phyloP scores from a whole-genome alignment of 495 filamentous ascomycete species.

The Aspergillus hancockii region DNA sequence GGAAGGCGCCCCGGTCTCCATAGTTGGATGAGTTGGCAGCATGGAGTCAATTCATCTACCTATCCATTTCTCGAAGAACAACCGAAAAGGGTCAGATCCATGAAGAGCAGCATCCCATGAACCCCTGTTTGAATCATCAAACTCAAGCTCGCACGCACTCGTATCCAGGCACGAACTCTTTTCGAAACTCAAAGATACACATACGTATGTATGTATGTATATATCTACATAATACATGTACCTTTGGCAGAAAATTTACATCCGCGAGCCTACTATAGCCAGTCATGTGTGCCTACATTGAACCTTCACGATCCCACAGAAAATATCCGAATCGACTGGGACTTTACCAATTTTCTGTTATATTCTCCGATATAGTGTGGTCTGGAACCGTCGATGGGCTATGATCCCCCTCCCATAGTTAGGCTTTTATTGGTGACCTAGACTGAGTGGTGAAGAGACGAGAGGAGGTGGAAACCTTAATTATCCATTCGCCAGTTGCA shows the following conservation, averaged over 20 bases:
- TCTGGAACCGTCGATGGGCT: slow-evolving; percentile 15
- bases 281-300: background rate
- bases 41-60: slow-evolving; percentile 14
- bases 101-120: background rate
- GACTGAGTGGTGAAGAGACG: slow-evolving; percentile 9
- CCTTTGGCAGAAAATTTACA: background rate
- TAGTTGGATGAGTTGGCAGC: slow-evolving; percentile 19
- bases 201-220: background rate
- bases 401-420: slow-evolving; percentile 4
- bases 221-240: background rate
- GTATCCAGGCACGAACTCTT: slow-evolving; percentile 25
- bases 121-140: slow-evolving; percentile 18
- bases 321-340: slow-evolving; percentile 18
- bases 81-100: background rate
- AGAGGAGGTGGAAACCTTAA: slow-evolving; percentile 18
- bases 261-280: background rate
- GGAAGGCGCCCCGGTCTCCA: background rate
- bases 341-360: slow-evolving; percentile 16
- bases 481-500: slow-evolving; percentile 3
- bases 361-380: slow-evolving; percentile 27
- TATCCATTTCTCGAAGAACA: slow-evolving; percentile 1
- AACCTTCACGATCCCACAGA: slow-evolving; percentile 6
- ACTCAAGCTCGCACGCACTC: slow-evolving; percentile 15
- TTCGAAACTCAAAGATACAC: slow-evolving; percentile 6
- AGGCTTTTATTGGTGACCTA: background rate